A percentile compares a stretch with the other conserved stretches of the same genome.
phyloP scores from a whole-genome alignment of 2,329 filamentous ascomycete species.

The Colletotrichum sp. region DNA sequence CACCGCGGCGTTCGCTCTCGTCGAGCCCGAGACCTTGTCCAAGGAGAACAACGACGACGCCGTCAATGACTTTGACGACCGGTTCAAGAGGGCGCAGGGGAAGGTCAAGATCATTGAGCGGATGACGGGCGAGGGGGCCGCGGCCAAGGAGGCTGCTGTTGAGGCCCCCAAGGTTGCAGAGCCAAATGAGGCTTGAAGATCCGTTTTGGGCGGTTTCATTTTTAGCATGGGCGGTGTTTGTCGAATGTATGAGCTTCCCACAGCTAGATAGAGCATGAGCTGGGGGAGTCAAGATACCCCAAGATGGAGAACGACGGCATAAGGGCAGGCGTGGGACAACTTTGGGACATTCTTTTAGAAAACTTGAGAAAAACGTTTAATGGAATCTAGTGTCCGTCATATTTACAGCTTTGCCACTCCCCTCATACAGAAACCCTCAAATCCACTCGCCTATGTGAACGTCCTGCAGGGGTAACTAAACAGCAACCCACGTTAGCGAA shows the following conservation, averaged over 20 bases:
- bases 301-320: background rate
- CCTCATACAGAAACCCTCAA: constrained; percentile 27
- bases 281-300: background rate
- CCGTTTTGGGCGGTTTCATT: background rate
- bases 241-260: background rate
- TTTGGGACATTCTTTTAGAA: background rate
- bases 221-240: background rate
- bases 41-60: constrained; percentile 87
- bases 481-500: constrained; percentile 32
- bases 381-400: constrained; percentile 31
- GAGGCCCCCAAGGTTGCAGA: background rate
- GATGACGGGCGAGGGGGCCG: constrained; percentile 51
- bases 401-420: constrained; percentile 29
- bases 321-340: background rate
- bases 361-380: constrained; percentile 13
- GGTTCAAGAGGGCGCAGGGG: constrained; percentile 80
- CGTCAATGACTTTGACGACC: constrained; percentile 90
- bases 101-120: constrained; percentile 88
- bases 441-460: constrained; percentile 53
- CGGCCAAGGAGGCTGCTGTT: background rate
- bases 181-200: background rate
- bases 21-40: constrained; percentile 78
- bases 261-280: background rate
- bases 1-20: constrained; percentile 74
- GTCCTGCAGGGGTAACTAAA: constrained; percentile 68